A percentile compares a stretch with the other conserved stretches of the same genome.
These are phyloP conservation scores for Cymbopogon citratus DNA, from an alignment of 176 grass and related monocot species.

Conservation along the genomic window DNA sequence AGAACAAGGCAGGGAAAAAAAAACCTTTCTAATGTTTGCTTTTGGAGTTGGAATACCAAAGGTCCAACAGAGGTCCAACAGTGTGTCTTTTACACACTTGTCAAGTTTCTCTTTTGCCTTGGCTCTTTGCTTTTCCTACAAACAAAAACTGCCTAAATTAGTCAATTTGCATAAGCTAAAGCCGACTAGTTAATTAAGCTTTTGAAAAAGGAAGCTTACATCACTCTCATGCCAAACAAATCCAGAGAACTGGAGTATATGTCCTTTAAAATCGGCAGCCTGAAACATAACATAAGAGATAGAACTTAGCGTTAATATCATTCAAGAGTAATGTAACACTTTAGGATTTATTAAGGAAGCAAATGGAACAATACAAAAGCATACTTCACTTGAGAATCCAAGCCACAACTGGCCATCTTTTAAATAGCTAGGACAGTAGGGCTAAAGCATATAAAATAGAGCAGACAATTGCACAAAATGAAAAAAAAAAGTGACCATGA, in stretches of 20 bases:
- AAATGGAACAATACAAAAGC: too few species aligned
- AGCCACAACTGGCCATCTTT: too few species aligned
- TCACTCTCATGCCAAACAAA: conserved; percentile 75
- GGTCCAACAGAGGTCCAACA: conserved; percentile 79
- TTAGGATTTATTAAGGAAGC: too few species aligned
- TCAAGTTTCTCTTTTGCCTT: conserved; percentile 98
- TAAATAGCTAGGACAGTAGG: too few species aligned
- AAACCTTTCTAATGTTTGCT: conserved; percentile 75
- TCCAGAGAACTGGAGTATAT: conserved; percentile 73
- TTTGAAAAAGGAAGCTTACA: conserved; percentile 41
- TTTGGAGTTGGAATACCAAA: conserved; percentile 80
- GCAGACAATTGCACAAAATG: too few species aligned
- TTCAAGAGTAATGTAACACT: too few species aligned
- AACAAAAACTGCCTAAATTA: conserved; percentile 29
- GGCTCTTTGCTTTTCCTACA: conserved; percentile 92
- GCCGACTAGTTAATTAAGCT: background rate
- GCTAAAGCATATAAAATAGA: too few species aligned
- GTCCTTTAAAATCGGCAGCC: conserved; percentile 55
- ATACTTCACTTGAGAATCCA: too few species aligned
- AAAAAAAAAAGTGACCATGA: background rate
- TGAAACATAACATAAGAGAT: conserved; percentile 37
- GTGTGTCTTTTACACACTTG: conserved; percentile 76
- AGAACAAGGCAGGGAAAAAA: conserved; percentile 13
- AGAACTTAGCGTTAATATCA: too few species aligned
- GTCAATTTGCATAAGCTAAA: conserved; percentile 2